Percentiles rank a stretch among this genome's conserved stretches.
Conservation (phyloP, 2,329 filamentous ascomycete genomes). For the Claviceps humidiphila region DNA sequence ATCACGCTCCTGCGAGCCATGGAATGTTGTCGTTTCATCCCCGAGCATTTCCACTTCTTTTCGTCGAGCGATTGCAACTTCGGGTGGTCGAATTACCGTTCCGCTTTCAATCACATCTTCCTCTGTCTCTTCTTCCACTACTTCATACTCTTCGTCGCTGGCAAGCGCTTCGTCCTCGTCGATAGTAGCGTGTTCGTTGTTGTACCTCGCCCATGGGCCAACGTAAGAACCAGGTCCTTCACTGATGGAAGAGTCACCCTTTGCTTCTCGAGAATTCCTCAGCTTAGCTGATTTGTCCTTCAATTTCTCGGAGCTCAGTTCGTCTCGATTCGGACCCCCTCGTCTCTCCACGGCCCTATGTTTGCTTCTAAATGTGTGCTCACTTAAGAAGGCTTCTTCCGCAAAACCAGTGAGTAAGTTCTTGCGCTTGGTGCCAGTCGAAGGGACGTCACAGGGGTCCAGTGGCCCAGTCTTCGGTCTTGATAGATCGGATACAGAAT, state of each 20-base stretch:
- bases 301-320: slow-evolving; percentile 37
- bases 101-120: slow-evolving; percentile 54
- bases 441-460: slow-evolving; percentile 61
- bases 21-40: slow-evolving; percentile 75
- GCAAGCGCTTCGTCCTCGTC: slow-evolving; percentile 62
- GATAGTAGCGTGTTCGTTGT: slow-evolving; percentile 59
- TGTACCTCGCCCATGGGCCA: slow-evolving; percentile 87
- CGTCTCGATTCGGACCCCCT: slow-evolving; percentile 43
- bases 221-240: slow-evolving; percentile 83
- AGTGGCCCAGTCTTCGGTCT: slow-evolving; percentile 53
- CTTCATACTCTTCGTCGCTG: slow-evolving; percentile 67
- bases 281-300: slow-evolving; percentile 61
- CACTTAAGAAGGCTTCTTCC: slow-evolving; percentile 78
- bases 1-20: slow-evolving; percentile 71
- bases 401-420: slow-evolving; percentile 77
- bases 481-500: slow-evolving; percentile 60
- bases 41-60: slow-evolving; percentile 47
- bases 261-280: slow-evolving; percentile 66
- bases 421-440: slow-evolving; percentile 55
- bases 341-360: slow-evolving; percentile 69
- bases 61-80: slow-evolving; percentile 38
- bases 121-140: slow-evolving; percentile 65
- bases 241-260: slow-evolving; percentile 70
- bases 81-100: slow-evolving; percentile 43
- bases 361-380: slow-evolving; percentile 77